Percentiles rank a stretch among this genome's conserved stretches.
Conservation (phyloP, 106 monocot genomes). For the Acanthochlamys bracteata region DNA sequence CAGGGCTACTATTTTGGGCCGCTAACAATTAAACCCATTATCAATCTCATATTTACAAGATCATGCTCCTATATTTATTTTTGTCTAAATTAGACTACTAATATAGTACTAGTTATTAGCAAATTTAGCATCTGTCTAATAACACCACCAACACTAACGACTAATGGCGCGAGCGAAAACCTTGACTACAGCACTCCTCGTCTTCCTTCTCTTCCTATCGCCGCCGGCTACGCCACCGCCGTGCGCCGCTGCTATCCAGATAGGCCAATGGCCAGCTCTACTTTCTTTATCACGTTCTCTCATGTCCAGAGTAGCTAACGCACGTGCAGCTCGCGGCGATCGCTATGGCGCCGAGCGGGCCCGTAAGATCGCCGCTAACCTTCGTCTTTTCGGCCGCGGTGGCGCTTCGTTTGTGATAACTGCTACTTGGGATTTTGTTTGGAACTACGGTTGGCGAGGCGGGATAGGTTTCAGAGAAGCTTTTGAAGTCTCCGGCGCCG, state of each 20-base stretch:
- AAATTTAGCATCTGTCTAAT: too few relatives aligned
- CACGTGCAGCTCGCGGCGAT: slow-evolving; percentile 52
- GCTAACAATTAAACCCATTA: too few relatives aligned
- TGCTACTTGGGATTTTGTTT: slow-evolving; percentile 59
- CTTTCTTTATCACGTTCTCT: slow-evolving; percentile 77
- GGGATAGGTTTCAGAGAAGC: slow-evolving; percentile 7
- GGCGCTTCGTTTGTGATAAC: slow-evolving; percentile 35
- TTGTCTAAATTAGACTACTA: too few relatives aligned
- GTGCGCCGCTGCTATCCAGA: slow-evolving; percentile 2
- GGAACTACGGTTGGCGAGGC: slow-evolving; percentile 62
- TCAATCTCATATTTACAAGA: too few relatives aligned
- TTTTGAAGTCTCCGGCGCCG: slow-evolving; percentile 25
- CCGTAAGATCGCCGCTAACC: slow-evolving; percentile 36
- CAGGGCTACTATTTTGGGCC: too few relatives aligned
- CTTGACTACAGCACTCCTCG: neutral
- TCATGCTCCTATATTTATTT: too few relatives aligned
- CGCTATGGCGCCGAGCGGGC: slow-evolving; percentile 41
- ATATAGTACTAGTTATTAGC: too few relatives aligned
- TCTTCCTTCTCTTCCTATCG: slow-evolving; percentile 29
- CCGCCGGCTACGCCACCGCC: slow-evolving; percentile 7
- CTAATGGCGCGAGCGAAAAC: too few relatives aligned
- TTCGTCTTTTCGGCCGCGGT: slow-evolving; percentile 20
- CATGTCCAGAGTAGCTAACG: slow-evolving; percentile 58
- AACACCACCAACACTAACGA: too few relatives aligned
- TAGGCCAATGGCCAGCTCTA: slow-evolving; percentile 37